These are phyloP conservation scores for Aspergillus olivimuriae DNA, from an alignment of 495 filamentous ascomycete species.

Conservation along the genomic window DNA sequence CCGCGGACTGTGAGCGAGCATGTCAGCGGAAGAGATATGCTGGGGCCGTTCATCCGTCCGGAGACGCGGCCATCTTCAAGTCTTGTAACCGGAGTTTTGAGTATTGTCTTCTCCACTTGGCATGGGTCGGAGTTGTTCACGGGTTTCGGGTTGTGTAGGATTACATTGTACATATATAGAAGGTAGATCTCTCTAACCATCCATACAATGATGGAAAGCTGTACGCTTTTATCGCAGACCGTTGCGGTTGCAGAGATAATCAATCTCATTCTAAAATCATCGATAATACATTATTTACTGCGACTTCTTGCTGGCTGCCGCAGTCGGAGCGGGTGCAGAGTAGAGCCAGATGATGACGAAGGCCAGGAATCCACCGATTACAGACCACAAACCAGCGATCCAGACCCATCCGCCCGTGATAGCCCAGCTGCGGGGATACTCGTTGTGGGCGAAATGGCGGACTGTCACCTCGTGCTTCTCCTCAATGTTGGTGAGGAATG, in stretches of 20 bases:
- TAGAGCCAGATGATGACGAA: slow-evolving; percentile 91
- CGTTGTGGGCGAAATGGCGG: slow-evolving; percentile 92
- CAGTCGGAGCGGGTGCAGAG: slow-evolving; percentile 52
- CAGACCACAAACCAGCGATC: slow-evolving; percentile 83
- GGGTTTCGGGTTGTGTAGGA: too few relatives aligned
- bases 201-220: too few relatives aligned
- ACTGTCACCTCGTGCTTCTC: slow-evolving; percentile 94
- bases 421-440: slow-evolving; percentile 84
- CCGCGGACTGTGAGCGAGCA: slow-evolving; percentile 30
- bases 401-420: slow-evolving; percentile 93
- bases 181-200: too few relatives aligned
- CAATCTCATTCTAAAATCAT: slow-evolving; percentile 17
- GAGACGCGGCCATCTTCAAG: neutral
- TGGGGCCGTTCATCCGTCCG: neutral
- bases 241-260: too few relatives aligned
- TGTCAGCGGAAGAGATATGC: neutral
- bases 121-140: slow-evolving; percentile 22
- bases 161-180: slow-evolving; percentile 12
- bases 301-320: slow-evolving; percentile 56
- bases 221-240: too few relatives aligned
- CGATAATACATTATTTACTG: slow-evolving; percentile 44
- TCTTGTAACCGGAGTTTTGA: neutral
- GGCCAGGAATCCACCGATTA: slow-evolving; percentile 73
- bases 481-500: slow-evolving; percentile 82
- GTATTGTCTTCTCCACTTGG: slow-evolving; percentile 5